Evolutionary conservation across 108 stramenopile species (phyloP).

Genomic region (Cyclotella choctawhatcheeana): DNA sequence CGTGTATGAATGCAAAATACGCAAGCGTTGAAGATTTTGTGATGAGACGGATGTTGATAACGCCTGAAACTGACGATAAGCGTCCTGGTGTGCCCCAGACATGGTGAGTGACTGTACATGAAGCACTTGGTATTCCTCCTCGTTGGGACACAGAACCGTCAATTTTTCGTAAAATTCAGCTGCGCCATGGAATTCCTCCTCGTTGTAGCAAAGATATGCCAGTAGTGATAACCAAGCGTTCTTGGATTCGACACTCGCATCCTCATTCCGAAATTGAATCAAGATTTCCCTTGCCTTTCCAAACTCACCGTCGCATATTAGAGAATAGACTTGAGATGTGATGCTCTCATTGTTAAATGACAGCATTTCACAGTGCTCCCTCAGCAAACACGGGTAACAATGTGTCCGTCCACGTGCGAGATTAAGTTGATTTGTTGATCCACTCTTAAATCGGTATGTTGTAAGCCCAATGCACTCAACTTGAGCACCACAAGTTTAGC

Average conservation of each 20-base stretch:
- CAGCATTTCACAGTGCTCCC: no score
- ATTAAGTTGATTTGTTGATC: no score
- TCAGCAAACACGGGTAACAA: no score
- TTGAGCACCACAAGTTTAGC: no score
- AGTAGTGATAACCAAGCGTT: conserved; percentile 80
- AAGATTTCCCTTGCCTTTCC: conserved; percentile 34
- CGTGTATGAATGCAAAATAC: conserved; percentile 69
- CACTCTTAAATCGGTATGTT: no score
- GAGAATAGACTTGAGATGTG: conserved; percentile 38
- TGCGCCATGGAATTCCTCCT: conserved; percentile 59
- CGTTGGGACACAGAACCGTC: conserved; percentile 67
- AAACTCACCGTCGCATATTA: conserved; percentile 41
- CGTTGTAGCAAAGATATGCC: conserved; percentile 87
- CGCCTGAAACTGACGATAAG: conserved; percentile 42
- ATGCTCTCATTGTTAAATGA: conserved; percentile 26
- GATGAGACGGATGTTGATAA: conserved; percentile 5
- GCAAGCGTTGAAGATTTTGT: conserved; percentile 66
- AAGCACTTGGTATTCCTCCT: conserved; percentile 83
- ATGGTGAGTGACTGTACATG: conserved; percentile 87
- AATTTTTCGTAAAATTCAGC: conserved; percentile 82
- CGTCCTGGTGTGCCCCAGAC: conserved; percentile 62
- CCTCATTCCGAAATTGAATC: conserved; percentile 43
- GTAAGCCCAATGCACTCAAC: no score
- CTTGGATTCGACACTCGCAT: conserved; percentile 75
- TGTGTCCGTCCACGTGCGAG: no score